Evolutionary conservation across 2,329 filamentous ascomycete species (phyloP).

Genomic region (Fusarium pseudoanthophilum): DNA sequence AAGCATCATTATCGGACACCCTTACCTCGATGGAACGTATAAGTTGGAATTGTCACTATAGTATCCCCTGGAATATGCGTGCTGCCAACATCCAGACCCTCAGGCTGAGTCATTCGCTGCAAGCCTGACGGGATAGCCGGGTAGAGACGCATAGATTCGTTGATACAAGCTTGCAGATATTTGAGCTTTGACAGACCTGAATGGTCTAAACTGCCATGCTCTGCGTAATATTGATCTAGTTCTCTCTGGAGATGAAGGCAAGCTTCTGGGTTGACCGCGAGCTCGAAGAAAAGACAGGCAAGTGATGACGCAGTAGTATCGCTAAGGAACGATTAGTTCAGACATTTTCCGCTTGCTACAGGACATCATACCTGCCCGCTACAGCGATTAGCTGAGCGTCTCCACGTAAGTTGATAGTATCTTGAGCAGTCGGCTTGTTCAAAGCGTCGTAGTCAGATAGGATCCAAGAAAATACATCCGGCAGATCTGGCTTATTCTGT

Average conservation of each 20-base stretch:
- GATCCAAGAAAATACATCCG: not conserved
- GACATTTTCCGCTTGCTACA: not conserved
- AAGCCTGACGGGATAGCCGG: not conserved
- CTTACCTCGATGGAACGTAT: not conserved
- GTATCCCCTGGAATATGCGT: not conserved
- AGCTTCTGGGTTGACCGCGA: not conserved
- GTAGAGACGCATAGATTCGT: not conserved
- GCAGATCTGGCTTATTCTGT: not conserved
- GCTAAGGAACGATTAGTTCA: accelerated
- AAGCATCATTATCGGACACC: accelerated
- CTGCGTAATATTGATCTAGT: not conserved
- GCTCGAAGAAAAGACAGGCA: not conserved
- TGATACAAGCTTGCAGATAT: not conserved
- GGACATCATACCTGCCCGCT: not conserved
- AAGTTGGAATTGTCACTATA: not conserved
- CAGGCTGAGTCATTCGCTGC: not conserved
- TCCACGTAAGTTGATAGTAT: not conserved
- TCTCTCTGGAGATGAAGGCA: not conserved
- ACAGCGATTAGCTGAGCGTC: not conserved
- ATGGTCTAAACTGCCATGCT: not conserved
- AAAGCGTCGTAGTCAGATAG: not conserved
- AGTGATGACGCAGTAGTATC: not conserved
- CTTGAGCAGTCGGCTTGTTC: not conserved
- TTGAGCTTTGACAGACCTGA: not conserved
- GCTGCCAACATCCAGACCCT: not conserved